A percentile compares a stretch with the other conserved stretches of the same genome.
Evolutionary conservation across 371 early-diverging fungal species (phyloP).

Genomic region (Fennellomyces sp.): DNA sequence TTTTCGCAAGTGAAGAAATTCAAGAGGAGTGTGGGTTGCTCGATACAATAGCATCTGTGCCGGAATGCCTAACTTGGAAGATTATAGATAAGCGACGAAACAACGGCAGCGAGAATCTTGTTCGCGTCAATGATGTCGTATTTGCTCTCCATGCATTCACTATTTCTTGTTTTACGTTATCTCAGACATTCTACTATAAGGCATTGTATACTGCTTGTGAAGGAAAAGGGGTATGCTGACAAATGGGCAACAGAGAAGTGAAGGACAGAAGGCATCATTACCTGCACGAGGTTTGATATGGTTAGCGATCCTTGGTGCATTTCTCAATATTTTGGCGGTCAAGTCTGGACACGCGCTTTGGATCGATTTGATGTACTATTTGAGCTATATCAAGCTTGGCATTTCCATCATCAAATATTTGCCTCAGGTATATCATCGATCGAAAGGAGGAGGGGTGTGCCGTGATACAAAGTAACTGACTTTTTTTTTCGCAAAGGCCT

Average conservation of each 20-base stretch:
- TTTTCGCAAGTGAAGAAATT: constrained; percentile 68
- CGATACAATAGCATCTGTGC: neutral
- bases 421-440: constrained; percentile 69
- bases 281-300: constrained; percentile 40
- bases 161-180: constrained; percentile 67
- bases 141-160: constrained; percentile 87
- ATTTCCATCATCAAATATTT: constrained; percentile 86
- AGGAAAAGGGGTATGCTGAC: neutral
- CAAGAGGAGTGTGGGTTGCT: constrained; percentile 68
- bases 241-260: constrained; percentile 42
- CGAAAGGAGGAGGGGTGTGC: neutral
- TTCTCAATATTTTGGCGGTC: constrained; percentile 32
- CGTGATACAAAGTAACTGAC: neutral
- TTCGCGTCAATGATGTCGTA: constrained; percentile 86
- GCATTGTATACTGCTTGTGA: constrained; percentile 21
- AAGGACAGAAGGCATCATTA: constrained; percentile 42
- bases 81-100: constrained; percentile 67
- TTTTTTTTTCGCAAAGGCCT: constrained; percentile 43
- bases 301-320: constrained; percentile 37
- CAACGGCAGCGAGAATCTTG: constrained; percentile 69
- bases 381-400: constrained; percentile 81
- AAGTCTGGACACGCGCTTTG: constrained; percentile 35
- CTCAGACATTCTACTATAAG: constrained; percentile 79
- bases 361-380: constrained; percentile 74
- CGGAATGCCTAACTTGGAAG: too few species aligned